Evolutionary conservation across 2,329 filamentous ascomycete species (phyloP).

Genomic region (Phoma sp.): DNA sequence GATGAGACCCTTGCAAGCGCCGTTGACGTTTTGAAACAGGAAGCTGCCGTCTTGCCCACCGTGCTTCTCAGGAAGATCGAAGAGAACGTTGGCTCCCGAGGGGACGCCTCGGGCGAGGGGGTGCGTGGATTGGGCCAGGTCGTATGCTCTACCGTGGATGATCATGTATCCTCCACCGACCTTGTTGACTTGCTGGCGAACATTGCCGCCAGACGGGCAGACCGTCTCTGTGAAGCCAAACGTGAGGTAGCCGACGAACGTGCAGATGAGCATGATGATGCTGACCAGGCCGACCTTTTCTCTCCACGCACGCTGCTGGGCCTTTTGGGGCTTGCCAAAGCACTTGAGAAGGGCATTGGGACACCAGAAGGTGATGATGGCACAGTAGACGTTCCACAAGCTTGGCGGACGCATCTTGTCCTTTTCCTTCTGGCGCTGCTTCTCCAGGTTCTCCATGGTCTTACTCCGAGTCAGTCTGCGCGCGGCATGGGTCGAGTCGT

Average conservation of each 20-base stretch:
- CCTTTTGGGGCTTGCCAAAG: constrained; percentile 83
- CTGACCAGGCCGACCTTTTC: constrained; percentile 98
- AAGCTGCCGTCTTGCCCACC: constrained; percentile 95
- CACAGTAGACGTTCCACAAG: constrained; percentile 95
- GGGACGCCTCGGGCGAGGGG: constrained; percentile 81
- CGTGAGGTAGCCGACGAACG: constrained; percentile 90
- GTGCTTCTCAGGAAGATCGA: constrained; percentile 80
- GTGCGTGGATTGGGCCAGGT: constrained; percentile 78
- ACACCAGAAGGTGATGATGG: constrained; percentile 91
- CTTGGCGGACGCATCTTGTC: constrained; percentile 78
- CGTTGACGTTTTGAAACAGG: constrained; percentile 98
- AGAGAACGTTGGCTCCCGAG: constrained; percentile 78
- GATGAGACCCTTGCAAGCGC: constrained; percentile 91
- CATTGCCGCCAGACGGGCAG: constrained; percentile 72
- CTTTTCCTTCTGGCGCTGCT: constrained; percentile 62
- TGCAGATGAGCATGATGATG: constrained; percentile 86
- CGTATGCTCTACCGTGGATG: constrained; percentile 90
- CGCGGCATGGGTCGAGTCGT: constrained; percentile 45
- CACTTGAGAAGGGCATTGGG: constrained; percentile 84
- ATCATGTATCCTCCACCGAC: constrained; percentile 89
- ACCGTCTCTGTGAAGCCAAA: constrained; percentile 94
- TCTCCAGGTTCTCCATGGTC: constrained; percentile 65
- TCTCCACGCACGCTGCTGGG: constrained; percentile 90
- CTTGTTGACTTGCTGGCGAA: constrained; percentile 79
- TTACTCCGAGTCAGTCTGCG: constrained; percentile 72